These are phyloP conservation scores for Chrysoporthe austroafricana DNA, from an alignment of 2,329 filamentous ascomycete species.

Conservation along the genomic window DNA sequence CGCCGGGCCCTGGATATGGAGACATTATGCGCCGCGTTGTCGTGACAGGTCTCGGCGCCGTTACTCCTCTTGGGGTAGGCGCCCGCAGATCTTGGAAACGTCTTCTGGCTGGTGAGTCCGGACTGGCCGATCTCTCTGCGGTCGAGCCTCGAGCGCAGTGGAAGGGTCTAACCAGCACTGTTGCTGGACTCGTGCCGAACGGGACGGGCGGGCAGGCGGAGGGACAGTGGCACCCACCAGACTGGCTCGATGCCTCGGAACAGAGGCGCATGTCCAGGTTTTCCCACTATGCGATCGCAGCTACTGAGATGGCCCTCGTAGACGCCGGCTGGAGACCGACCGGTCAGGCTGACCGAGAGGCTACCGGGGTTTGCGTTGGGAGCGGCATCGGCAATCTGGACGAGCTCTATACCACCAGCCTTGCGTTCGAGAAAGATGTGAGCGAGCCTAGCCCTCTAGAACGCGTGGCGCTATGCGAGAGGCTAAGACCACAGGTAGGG, in stretches of 20 bases:
- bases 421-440: constrained; percentile 76
- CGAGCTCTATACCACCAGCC: constrained; percentile 82
- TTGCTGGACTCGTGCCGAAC: constrained; percentile 79
- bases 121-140: constrained; percentile 73
- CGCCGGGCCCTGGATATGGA: constrained; percentile 42
- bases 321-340: constrained; percentile 79
- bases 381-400: constrained; percentile 95
- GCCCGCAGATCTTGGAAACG: constrained; percentile 78
- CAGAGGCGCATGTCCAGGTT: constrained; percentile 86
- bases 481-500: constrained; percentile 57
- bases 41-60: constrained; percentile 79
- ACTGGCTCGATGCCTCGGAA: constrained; percentile 59
- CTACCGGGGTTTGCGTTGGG: constrained; percentile 88
- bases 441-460: constrained; percentile 45
- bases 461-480: constrained; percentile 12
- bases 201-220: constrained; percentile 41
- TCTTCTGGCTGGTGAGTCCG: constrained; percentile 78
- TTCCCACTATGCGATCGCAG: constrained; percentile 87
- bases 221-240: constrained; percentile 53
- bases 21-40: constrained; percentile 72
- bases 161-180: constrained; percentile 76
- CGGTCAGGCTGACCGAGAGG: constrained; percentile 65
- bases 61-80: constrained; percentile 83
- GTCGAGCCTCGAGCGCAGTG: constrained; percentile 63
- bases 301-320: constrained; percentile 80